Conservation (phyloP, 2,329 filamentous ascomycete genomes). For the Karstenula rhodostoma region DNA sequence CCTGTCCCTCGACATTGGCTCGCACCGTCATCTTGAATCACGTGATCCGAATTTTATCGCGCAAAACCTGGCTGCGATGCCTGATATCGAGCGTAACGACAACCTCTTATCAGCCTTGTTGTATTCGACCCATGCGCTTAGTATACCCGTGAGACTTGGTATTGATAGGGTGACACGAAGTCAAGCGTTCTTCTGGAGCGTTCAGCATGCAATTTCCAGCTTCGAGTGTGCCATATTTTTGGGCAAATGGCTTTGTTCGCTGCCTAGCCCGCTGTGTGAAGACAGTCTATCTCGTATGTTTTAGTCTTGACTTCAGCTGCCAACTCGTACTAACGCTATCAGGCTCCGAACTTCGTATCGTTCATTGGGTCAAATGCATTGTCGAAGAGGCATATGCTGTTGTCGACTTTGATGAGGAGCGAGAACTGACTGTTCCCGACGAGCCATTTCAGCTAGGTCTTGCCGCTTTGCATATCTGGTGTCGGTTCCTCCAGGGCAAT, state of each 20-base stretch:
- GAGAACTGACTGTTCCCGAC: constrained; percentile 20
- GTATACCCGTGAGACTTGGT: constrained; percentile 64
- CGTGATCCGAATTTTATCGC: constrained; percentile 55
- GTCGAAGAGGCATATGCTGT: constrained; percentile 54
- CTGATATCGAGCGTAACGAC: constrained; percentile 57
- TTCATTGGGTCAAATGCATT: constrained; percentile 58
- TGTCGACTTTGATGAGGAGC: constrained; percentile 44
- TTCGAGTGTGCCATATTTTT: constrained; percentile 64
- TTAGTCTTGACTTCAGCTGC: background rate
- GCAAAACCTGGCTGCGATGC: constrained; percentile 48
- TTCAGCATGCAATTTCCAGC: constrained; percentile 63
- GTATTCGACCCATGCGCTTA: constrained; percentile 63
- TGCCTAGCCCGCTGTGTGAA: constrained; percentile 29
- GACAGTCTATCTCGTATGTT: constrained; percentile 26
- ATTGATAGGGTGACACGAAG: constrained; percentile 64
- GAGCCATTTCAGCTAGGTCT: constrained; percentile 47
- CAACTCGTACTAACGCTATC: background rate
- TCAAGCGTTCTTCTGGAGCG: constrained; percentile 66
- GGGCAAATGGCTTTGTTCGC: constrained; percentile 58
- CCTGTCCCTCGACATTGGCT: constrained; percentile 57
- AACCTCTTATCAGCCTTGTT: constrained; percentile 60
- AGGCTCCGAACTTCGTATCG: constrained; percentile 53
- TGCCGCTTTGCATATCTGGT: constrained; percentile 57
- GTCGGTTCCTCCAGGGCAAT: constrained; percentile 58
- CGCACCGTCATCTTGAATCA: constrained; percentile 54